These are phyloP conservation scores for Candida odintsovae DNA, from an alignment of 805 yeast species.

Conservation along the genomic window DNA sequence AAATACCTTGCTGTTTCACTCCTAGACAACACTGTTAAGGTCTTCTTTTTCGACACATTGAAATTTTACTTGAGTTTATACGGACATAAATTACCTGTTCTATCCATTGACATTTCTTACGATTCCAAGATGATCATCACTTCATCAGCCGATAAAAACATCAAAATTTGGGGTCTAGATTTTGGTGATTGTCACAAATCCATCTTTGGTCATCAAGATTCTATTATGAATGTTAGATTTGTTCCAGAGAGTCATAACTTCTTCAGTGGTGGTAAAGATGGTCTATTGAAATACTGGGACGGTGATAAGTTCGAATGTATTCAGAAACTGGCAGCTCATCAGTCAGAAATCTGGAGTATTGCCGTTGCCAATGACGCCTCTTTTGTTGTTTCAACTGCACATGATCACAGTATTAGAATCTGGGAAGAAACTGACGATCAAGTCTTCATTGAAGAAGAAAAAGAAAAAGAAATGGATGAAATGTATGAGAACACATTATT, in stretches of 20 bases:
- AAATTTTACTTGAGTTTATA: slow-evolving; percentile 85
- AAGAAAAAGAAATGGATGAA: slow-evolving; percentile 94
- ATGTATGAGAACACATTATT: slow-evolving; percentile 77
- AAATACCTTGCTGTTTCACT: slow-evolving; percentile 77
- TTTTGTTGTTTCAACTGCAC: slow-evolving; percentile 76
- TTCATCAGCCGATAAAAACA: slow-evolving; percentile 95
- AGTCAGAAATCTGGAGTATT: slow-evolving; percentile 89
- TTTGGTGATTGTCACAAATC: slow-evolving; percentile 99
- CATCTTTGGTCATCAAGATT: slow-evolving; percentile 93
- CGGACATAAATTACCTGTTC: slow-evolving; percentile 94
- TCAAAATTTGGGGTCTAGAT: slow-evolving; percentile 97
- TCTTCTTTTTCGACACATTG: slow-evolving; percentile 79
- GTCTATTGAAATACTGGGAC: slow-evolving; percentile 92
- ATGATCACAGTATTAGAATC: slow-evolving; percentile 88
- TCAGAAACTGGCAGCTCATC: slow-evolving; percentile 83
- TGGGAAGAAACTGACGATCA: slow-evolving; percentile 94
- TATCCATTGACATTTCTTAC: slow-evolving; percentile 82
- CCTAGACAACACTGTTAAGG: slow-evolving; percentile 92
- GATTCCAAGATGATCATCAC: slow-evolving; percentile 88
- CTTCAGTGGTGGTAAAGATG: slow-evolving; percentile 87
- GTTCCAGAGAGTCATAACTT: slow-evolving; percentile 84
- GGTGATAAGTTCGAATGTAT: slow-evolving; percentile 95
- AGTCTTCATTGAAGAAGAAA: slow-evolving; percentile 94
- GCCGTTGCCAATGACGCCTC: slow-evolving; percentile 71
- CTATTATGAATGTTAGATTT: slow-evolving; percentile 83